Percentiles rank a stretch among this genome's conserved stretches.
These are phyloP conservation scores for Xylaria sp. DNA, from an alignment of 2,329 filamentous ascomycete species.

Conservation along the genomic window DNA sequence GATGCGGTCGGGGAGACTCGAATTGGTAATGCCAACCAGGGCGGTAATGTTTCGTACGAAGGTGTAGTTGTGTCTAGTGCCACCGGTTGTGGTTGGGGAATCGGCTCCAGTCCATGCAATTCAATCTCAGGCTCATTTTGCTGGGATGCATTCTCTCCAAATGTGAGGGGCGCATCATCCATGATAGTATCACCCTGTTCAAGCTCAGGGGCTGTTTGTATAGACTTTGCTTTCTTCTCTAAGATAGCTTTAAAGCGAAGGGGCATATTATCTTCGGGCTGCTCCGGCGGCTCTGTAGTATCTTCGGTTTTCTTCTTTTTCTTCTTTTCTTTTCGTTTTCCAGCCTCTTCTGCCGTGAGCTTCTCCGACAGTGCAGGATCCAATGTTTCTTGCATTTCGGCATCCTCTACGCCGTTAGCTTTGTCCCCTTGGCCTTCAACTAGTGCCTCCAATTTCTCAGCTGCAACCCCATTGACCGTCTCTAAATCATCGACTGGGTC, in stretches of 20 bases:
- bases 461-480: conserved; percentile 26
- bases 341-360: conserved; percentile 27
- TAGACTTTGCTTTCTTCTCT: conserved; percentile 66
- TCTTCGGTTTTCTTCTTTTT: conserved; percentile 44
- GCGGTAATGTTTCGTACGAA: conserved; percentile 80
- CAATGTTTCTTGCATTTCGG: conserved; percentile 35
- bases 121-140: conserved; percentile 51
- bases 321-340: conserved; percentile 45
- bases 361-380: conserved; percentile 22
- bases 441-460: conserved; percentile 33
- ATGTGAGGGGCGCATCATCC: conserved; percentile 43
- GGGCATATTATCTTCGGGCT: conserved; percentile 40
- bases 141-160: conserved; percentile 7
- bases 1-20: conserved; percentile 70
- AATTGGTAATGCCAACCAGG: conserved; percentile 83
- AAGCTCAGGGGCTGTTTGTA: conserved; percentile 60
- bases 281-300: conserved; percentile 25
- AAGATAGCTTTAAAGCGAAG: conserved; percentile 63
- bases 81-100: conserved; percentile 80
- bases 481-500: conserved; percentile 1
- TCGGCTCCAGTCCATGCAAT: conserved; percentile 78
- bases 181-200: conserved; percentile 50
- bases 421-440: background rate
- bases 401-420: conserved; percentile 34
- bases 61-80: conserved; percentile 68